Base-by-base conservation (phyloP, 306 rosid species). In the Glycine tomentella region DNA sequence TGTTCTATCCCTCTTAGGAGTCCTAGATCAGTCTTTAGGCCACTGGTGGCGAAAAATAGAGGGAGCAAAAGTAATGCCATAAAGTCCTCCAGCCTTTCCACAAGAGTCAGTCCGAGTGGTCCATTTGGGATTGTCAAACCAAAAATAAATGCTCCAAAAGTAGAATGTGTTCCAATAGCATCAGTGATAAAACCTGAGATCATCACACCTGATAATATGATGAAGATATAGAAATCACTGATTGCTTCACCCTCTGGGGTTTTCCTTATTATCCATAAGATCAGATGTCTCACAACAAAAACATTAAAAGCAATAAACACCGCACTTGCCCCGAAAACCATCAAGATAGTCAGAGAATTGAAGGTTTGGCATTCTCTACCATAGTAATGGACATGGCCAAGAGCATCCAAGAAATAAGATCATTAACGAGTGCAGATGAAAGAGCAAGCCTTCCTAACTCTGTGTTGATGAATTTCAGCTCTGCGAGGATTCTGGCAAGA, bases 91-190 rank as follows among this genome's bases (percentile, higher is more conserved):
- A 93, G 91, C 87, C 89, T 95, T 81, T 95, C 98, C 0, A 93
- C 89, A 13, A 95, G 90, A 16, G 97, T 84, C 9, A 85, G 80
- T 2, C 93, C n/a, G 12, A 93, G 92, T 2, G 99, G 94, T 3
- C 99, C 98, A 50, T 83, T 86, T 8, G 98, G 98, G 20, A 95
- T 93, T 3, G 81, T 81, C 76, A 95, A 72, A 5, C 99, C 99
- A 74, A 93, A 95, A 36, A 91, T 90, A 77, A 93, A 95, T 40
- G 97, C 99, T 5, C 99, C 99, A n/a, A 95, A 89, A 25, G 93
- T 89, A 2, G 96, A 81, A 46, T 95, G 99, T 1, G 94, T 92
- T 53, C 99, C 99, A 38, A 93, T 86, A 58, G 92, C 92, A 68
- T 95, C 99, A 0, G 99, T 95, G 36, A 93, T 70, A 63, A 95